Conservation (phyloP, 2,329 filamentous ascomycete genomes). For the Cladorrhinum sp. region DNA sequence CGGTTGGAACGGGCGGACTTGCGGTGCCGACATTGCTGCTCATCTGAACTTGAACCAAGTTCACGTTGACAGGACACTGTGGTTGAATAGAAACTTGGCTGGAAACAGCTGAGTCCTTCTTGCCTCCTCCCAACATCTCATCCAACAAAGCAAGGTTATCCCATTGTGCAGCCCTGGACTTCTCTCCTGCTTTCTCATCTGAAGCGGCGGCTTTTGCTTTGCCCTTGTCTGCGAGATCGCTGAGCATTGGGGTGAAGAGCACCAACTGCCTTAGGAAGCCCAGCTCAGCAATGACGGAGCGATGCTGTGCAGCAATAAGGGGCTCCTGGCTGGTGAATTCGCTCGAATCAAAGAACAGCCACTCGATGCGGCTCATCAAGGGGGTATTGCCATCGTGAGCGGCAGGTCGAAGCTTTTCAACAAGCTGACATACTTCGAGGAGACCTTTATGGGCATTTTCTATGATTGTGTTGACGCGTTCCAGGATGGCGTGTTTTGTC, state of each 20-base stretch:
- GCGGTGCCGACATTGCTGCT: background rate
- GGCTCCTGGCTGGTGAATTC: constrained; percentile 10
- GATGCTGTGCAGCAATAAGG: constrained; percentile 8
- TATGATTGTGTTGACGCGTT: constrained; percentile 32
- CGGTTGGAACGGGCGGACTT: background rate
- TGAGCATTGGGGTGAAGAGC: constrained; percentile 6
- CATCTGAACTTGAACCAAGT: background rate
- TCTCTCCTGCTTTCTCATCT: background rate
- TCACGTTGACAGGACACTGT: background rate
- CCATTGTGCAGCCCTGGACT: constrained; percentile 1
- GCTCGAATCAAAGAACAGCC: constrained; percentile 8
- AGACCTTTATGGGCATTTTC: constrained; percentile 29
- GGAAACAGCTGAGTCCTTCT: background rate
- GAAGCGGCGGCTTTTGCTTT: background rate
- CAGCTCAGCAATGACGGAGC: constrained; percentile 9
- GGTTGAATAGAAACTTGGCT: too few species aligned
- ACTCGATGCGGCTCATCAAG: constrained; percentile 1
- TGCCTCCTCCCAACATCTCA: constrained; percentile 13
- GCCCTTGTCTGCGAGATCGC: background rate
- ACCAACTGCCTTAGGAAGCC: constrained; percentile 11
- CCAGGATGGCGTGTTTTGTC: constrained; percentile 27
- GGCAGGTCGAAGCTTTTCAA: constrained; percentile 27
- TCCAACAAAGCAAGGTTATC: constrained; percentile 14
- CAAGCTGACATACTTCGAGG: constrained; percentile 29
- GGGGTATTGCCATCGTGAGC: background rate